Evolutionary conservation across 1,284 basidiomycete species (phyloP).

Genomic region (Cutaneotrichosporon daszewskae): DNA sequence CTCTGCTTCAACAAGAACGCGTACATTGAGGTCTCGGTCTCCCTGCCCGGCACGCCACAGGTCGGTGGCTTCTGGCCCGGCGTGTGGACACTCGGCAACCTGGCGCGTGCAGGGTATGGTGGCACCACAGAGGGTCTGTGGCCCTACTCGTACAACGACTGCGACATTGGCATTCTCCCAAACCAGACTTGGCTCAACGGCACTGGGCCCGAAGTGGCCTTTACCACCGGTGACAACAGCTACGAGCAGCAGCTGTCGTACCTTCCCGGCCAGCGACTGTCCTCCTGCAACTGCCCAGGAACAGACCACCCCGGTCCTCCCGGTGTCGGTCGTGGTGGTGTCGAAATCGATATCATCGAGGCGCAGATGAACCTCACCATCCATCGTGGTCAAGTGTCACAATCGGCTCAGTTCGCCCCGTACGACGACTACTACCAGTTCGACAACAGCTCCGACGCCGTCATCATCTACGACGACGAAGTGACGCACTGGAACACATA

Average conservation of each 20-base stretch:
- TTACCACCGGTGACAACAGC: slow-evolving; percentile 33
- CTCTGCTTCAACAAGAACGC: slow-evolving; percentile 46
- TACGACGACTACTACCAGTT: slow-evolving; percentile 64
- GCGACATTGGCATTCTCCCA: slow-evolving; percentile 32
- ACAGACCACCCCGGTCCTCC: slow-evolving; percentile 57
- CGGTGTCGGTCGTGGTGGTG: slow-evolving; percentile 55
- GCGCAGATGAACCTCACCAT: slow-evolving; percentile 48
- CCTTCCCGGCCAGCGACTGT: slow-evolving; percentile 53
- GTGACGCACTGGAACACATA: slow-evolving; percentile 66
- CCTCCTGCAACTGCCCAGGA: slow-evolving; percentile 52
- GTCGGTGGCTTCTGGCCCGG: slow-evolving; percentile 53
- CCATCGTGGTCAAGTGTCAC: slow-evolving; percentile 22
- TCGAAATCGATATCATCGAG: slow-evolving; percentile 65
- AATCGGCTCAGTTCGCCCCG: slow-evolving; percentile 35
- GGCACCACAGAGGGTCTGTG: slow-evolving; percentile 75
- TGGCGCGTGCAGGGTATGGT: slow-evolving; percentile 49
- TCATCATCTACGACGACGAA: slow-evolving; percentile 32
- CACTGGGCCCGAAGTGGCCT: slow-evolving; percentile 41
- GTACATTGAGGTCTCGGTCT: slow-evolving; percentile 41
- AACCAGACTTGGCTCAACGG: slow-evolving; percentile 42
- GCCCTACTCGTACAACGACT: slow-evolving; percentile 48
- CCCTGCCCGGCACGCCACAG: slow-evolving; percentile 35
- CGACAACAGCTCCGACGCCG: slow-evolving; percentile 50
- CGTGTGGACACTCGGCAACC: slow-evolving; percentile 50
- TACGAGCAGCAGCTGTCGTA: slow-evolving; percentile 37